Percentiles rank a stretch among this genome's conserved stretches.
phyloP scores from a whole-genome alignment of 352 stramenopile species.

The Globisporangium acanthophoron region DNA sequence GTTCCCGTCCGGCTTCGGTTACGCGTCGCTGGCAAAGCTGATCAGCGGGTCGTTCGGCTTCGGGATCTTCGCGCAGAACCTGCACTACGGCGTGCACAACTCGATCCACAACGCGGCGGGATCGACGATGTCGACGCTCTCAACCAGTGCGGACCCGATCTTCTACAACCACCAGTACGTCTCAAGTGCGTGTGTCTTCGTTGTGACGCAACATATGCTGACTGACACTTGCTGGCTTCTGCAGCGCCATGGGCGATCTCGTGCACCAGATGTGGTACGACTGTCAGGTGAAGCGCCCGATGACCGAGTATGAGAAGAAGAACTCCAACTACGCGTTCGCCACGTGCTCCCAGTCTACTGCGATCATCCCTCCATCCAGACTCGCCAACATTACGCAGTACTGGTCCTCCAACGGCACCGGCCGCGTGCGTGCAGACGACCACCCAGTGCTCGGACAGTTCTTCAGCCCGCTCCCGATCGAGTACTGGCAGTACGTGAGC shows the following conservation, averaged over 20 bases:
- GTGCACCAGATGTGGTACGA: constrained; percentile 63
- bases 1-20: constrained; percentile 58
- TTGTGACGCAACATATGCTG: not conserved
- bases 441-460: constrained; percentile 40
- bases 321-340: constrained; percentile 44
- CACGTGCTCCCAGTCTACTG: constrained; percentile 18
- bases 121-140: constrained; percentile 40
- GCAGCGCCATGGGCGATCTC: constrained; percentile 50
- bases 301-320: constrained; percentile 53
- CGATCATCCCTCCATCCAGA: constrained; percentile 24
- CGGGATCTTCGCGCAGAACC: constrained; percentile 41
- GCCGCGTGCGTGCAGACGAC: constrained; percentile 27
- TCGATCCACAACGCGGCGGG: constrained; percentile 59
- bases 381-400: constrained; percentile 46
- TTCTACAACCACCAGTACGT: constrained; percentile 80
- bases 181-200: not conserved
- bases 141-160: constrained; percentile 51
- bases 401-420: constrained; percentile 20
- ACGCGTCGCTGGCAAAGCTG: constrained; percentile 36
- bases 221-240: not conserved
- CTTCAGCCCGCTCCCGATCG: constrained; percentile 41
- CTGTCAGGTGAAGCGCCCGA: constrained; percentile 47
- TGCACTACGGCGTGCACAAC: constrained; percentile 58
- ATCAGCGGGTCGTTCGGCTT: constrained; percentile 44
- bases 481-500: constrained; percentile 64